These are phyloP conservation scores for Hypoxylon sp. DNA, from an alignment of 2,329 filamentous ascomycete genomes.

Conservation along the genomic window DNA sequence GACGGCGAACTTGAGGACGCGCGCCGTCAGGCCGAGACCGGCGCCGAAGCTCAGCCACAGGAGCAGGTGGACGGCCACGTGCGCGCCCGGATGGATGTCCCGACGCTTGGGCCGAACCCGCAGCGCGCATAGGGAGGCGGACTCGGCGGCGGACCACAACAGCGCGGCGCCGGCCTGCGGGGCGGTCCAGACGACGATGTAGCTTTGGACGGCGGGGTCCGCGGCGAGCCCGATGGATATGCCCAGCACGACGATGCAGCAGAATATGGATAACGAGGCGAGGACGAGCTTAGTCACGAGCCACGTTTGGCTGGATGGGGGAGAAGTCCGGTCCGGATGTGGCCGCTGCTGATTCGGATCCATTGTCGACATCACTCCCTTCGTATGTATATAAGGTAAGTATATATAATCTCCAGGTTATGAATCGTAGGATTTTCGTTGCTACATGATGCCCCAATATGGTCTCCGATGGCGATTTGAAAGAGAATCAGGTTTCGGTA, in stretches of 20 bases:
- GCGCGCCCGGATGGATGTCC: slow-evolving; percentile 49
- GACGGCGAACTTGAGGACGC: slow-evolving; percentile 28
- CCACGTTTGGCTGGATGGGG: slow-evolving; percentile 32
- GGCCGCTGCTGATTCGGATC: slow-evolving; percentile 25
- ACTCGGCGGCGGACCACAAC: slow-evolving; percentile 41
- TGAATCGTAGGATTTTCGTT: not conserved
- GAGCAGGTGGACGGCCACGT: slow-evolving; percentile 44
- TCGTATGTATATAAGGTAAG: not conserved
- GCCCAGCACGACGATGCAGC: slow-evolving; percentile 38
- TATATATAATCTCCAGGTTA: not conserved
- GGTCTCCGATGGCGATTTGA: not conserved
- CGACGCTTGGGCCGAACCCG: slow-evolving; percentile 16
- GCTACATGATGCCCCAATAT: not conserved
- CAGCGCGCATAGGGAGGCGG: slow-evolving; percentile 38
- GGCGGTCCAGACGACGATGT: slow-evolving; percentile 41
- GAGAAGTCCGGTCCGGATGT: slow-evolving; percentile 9
- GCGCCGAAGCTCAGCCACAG: slow-evolving; percentile 42
- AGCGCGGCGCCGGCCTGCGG: slow-evolving; percentile 44
- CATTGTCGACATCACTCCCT: slow-evolving; percentile 19
- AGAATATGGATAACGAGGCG: slow-evolving; percentile 36
- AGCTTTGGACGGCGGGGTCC: slow-evolving; percentile 30
- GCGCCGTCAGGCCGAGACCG: slow-evolving; percentile 34
- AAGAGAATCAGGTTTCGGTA: not conserved
- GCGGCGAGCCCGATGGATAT: slow-evolving; percentile 38
- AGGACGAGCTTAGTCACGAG: slow-evolving; percentile 37